Base-by-base conservation (phyloP, 352 stramenopile species). In the Aphanomyces stellatus region DNA sequence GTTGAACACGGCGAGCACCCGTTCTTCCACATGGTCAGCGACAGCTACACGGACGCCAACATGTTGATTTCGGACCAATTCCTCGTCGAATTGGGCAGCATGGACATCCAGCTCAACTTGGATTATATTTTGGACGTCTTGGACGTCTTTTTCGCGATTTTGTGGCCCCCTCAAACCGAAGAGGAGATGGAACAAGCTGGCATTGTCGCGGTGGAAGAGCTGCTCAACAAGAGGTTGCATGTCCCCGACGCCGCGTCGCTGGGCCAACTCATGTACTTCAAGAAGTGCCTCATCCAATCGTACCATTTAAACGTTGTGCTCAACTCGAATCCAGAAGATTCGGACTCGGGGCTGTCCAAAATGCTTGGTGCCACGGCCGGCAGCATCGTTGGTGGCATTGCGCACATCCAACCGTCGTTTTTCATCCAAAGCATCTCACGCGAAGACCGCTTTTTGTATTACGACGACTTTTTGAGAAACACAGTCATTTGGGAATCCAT, bases 351-450 rank as follows among this genome's bases (percentile, higher is more conserved):
- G 34, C 90, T 93, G 43, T 85, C 82, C 15, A 70, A 82, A 48
- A 87, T 95, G 65, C 75, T 95, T 41, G 85, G 85, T 49, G 85
- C 74, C 65, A 95, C 87, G 49, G 51, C 92, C 46, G 87, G 85
- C 72, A 95, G 84, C 76, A 90, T 95, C 74, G 64, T 95, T n/a
- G 84, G 87, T 24, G 87, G 87, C 53, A 95, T 95, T 64, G 85
- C 87, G 8, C 81, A 95, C 65, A 78, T 95, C 43, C 91, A 85
- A 2, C 87, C 87, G 2, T 80, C 91, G 43, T 93, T 95, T 66
- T 67, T 80, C 55, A 93, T 95, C 30, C 69, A 64, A 22, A 75
- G 88, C 40, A 90, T 95, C 56, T 51, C 76, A 51, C 90, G 88
- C 72, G 66, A 74, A 28, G 90, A 93, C 69, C 81, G 75, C 30